A percentile compares a stretch with the other conserved stretches of the same genome.
phyloP scores from a whole-genome alignment of 139 green algal genomes.

The Pleodorina starrii region DNA sequence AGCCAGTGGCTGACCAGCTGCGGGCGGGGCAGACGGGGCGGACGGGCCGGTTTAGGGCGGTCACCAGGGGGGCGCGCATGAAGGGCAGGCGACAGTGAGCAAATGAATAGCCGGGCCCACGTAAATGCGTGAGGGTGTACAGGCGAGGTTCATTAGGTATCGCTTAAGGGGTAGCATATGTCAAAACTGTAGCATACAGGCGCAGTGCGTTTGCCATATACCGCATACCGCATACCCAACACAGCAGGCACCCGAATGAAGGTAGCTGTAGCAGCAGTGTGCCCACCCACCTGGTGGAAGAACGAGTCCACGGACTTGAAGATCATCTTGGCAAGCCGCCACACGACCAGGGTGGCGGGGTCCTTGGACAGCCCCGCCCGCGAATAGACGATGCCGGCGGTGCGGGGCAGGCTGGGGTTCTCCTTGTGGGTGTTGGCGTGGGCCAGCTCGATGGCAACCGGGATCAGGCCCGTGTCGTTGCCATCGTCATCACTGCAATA shows the following conservation, averaged over 20 bases:
- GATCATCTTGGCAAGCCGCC: not conserved
- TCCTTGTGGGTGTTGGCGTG: constrained; percentile 32
- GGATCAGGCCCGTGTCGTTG: constrained; percentile 42
- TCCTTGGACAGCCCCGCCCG: not conserved
- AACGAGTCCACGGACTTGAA: not conserved
- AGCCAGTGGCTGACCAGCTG: constrained; percentile 67
- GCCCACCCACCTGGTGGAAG: constrained; percentile 56
- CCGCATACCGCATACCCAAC: too few relatives aligned
- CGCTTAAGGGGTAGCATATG: too few relatives aligned
- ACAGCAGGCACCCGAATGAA: not conserved
- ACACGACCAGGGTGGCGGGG: constrained; percentile 27
- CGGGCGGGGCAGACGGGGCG: not conserved
- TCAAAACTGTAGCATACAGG: too few relatives aligned
- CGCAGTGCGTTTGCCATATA: too few relatives aligned
- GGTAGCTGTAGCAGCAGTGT: too few relatives aligned
- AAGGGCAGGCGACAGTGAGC: too few relatives aligned
- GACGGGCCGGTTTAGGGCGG: too few relatives aligned
- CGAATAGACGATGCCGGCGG: not conserved
- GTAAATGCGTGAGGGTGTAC: too few relatives aligned
- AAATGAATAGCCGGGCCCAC: too few relatives aligned
- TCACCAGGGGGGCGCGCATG: too few relatives aligned
- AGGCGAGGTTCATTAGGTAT: too few relatives aligned
- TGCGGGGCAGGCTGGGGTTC: not conserved
- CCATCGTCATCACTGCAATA: not conserved
- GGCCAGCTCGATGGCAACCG: constrained; percentile 65